Evolutionary conservation across 202 grass and related monocot genomes (phyloP), one percentile per base, ranked within the genome.

Genomic region (Schoenoplectus tabernaemontani): DNA sequence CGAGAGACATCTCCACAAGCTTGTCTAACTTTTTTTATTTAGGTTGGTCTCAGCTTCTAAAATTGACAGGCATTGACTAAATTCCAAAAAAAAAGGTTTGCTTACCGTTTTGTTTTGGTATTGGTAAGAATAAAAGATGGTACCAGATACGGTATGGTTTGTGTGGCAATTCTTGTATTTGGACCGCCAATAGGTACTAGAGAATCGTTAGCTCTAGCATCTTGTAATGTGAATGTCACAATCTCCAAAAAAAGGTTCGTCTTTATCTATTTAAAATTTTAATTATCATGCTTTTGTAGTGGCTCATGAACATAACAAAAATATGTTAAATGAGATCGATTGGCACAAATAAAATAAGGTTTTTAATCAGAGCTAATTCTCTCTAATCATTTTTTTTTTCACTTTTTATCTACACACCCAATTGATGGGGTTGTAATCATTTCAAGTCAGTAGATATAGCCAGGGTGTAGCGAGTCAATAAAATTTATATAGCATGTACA

Each of bases 81-180:
- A 75, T 34, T 54, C 70, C 7, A 20, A 1, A 16, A 56, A 53
- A 33, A 16, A 30, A 53, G 7, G 28, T 54, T 74, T 54, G 16
- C 28, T 54, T 53, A 56, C 26, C 28, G 47, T 75, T 33, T 75
- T 36, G 70, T 75, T 34, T 54, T 75, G 47, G 47, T 75, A 54
- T 54, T 36, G 70, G 26, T 75, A 48, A 75, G 47, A 75, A 75
- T 75, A 75, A 74, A 54, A 71, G 19, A 75, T 36, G 28, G 70
- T 4, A 75, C 28, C 1, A 56, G 26, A 54, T 54, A 46, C 70
- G 44, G 47, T 75, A 56, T 75, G 17, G 16, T 8, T 33, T 36
- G 37, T 20, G 17, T 65, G 68, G 43, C 43, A 32, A 43, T 33
- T 50, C 44, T 51, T 73, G 13, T 46, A 26, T 75, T 75, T 2